These are phyloP conservation scores for Phytopythium oedochilum DNA, from an alignment of 352 stramenopile species.

Conservation along the genomic window DNA sequence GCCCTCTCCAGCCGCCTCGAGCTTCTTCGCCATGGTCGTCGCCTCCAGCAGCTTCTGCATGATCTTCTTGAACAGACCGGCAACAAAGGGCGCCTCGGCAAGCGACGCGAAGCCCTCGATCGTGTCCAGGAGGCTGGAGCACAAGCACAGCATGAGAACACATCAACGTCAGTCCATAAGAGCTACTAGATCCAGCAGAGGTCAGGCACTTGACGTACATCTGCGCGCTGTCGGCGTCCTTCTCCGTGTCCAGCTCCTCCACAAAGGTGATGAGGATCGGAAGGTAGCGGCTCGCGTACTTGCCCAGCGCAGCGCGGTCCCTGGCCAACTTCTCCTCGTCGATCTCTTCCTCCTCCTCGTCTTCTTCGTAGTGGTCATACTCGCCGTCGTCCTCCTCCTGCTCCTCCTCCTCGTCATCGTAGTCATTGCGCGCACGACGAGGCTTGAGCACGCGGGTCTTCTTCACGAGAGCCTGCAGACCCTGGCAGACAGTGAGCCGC, in stretches of 20 bases:
- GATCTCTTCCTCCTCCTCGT: slow-evolving; percentile 44
- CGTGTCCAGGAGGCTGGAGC: slow-evolving; percentile 51
- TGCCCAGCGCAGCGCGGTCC: slow-evolving; percentile 70
- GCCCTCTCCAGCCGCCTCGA: slow-evolving; percentile 35
- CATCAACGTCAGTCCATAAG: too few species aligned
- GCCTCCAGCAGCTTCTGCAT: slow-evolving; percentile 87
- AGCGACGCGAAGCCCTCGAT: slow-evolving; percentile 79
- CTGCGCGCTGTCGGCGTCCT: slow-evolving; percentile 66
- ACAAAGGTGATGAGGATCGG: slow-evolving; percentile 82
- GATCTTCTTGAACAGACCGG: slow-evolving; percentile 81
- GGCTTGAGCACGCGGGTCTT: slow-evolving; percentile 45
- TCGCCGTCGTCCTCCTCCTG: slow-evolving; percentile 32
- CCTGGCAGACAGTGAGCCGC: slow-evolving; percentile 79
- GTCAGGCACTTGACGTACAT: too few species aligned
- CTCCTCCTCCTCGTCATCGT: slow-evolving; percentile 39
- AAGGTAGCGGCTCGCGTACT: slow-evolving; percentile 81
- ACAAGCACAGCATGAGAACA: too few species aligned
- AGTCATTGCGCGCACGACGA: slow-evolving; percentile 30
- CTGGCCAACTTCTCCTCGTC: slow-evolving; percentile 72
- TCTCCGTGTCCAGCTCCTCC: slow-evolving; percentile 74
- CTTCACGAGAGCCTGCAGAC: slow-evolving; percentile 79
- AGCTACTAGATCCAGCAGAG: too few species aligned
- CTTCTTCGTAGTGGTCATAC: slow-evolving; percentile 26
- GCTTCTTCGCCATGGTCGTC: slow-evolving; percentile 71
- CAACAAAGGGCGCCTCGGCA: slow-evolving; percentile 57